Conservation (phyloP, 257 asterid genomes). For the Voacanga thouarsii region DNA sequence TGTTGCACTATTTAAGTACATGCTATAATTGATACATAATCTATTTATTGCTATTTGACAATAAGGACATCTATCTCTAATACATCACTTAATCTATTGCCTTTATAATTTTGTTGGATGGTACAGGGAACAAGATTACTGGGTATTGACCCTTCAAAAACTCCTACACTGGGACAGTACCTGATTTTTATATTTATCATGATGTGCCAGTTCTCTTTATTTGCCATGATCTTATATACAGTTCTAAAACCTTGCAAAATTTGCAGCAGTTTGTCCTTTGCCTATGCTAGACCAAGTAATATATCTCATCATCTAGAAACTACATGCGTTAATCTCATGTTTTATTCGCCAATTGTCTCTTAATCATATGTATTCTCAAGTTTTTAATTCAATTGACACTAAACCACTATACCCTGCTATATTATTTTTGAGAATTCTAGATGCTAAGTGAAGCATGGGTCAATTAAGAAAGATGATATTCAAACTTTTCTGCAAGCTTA, state of each 20-base stretch:
- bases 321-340: background rate
- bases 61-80: background rate
- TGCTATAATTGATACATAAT: background rate
- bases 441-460: too few species aligned
- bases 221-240: background rate
- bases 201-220: background rate
- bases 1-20: background rate
- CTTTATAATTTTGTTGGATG: slow-evolving; percentile 19
- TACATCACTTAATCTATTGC: slow-evolving; percentile 12
- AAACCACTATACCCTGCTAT: background rate
- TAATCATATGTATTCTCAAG: background rate
- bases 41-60: background rate
- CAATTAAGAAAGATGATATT: background rate
- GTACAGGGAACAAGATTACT: slow-evolving; percentile 33
- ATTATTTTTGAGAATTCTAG: too few species aligned
- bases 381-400: background rate
- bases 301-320: too few species aligned
- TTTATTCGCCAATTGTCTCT: background rate
- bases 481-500: background rate
- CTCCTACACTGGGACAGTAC: slow-evolving; percentile 37
- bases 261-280: background rate
- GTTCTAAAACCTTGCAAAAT: background rate
- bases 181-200: background rate
- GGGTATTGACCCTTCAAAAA: slow-evolving; percentile 42
- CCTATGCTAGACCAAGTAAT: too few species aligned